Evolutionary conservation across 768 basidiomycete genomes (phyloP).

Genomic region (Mycena indigotica): DNA sequence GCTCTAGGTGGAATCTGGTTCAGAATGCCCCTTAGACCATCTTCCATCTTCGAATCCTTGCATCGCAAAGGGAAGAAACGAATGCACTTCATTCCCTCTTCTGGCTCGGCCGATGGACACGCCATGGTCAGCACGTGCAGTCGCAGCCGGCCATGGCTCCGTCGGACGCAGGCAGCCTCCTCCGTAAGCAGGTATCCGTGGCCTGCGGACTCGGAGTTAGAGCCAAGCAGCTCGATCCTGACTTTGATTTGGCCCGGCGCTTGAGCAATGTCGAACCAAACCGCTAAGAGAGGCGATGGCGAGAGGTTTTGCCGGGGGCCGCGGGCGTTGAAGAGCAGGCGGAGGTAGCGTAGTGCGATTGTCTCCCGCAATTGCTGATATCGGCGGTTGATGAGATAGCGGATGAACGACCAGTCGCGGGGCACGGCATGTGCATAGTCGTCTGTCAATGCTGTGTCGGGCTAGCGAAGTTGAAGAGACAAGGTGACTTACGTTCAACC

Average conservation of each 20-base stretch:
- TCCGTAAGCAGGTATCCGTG: background rate
- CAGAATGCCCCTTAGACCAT: background rate
- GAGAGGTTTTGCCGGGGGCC: background rate
- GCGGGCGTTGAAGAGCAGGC: background rate
- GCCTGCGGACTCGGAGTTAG: background rate
- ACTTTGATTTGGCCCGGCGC: background rate
- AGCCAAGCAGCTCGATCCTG: background rate
- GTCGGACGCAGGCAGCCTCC: background rate
- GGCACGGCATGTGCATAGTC: background rate
- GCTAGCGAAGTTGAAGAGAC: background rate
- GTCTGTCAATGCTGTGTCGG: too few species aligned
- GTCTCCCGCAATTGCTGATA: background rate
- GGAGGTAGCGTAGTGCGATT: background rate
- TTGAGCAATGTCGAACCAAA: background rate
- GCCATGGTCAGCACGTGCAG: background rate
- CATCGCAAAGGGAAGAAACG: background rate
- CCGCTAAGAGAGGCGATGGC: background rate
- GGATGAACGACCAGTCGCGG: background rate
- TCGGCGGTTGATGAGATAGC: background rate
- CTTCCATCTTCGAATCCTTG: background rate
- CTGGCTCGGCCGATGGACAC: background rate
- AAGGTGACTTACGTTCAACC: background rate
- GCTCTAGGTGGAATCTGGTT: background rate
- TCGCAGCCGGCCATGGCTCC: background rate
- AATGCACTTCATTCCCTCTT: background rate